Evolutionary conservation across 2,329 filamentous ascomycete species (phyloP), one percentile per base, ranked within the genome.

Genomic region (Didymella sp.): DNA sequence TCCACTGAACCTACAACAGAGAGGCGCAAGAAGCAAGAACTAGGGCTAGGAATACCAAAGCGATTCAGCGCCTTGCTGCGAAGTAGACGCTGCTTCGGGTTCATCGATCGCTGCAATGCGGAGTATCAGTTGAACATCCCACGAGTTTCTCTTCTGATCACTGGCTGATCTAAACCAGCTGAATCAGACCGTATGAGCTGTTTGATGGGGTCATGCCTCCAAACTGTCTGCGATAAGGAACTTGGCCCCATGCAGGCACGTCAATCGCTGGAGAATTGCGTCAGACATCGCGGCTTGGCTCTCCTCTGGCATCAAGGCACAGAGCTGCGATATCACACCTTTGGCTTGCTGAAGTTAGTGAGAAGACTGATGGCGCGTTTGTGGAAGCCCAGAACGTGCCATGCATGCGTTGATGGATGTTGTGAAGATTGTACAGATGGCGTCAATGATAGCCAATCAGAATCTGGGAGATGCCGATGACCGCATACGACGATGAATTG

Each of bases 261-360:
- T 65, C 62, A 65, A 54, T 47, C 35, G 25, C 28, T 24, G 27
- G 35, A 53, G 56, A 57, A 65, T 65, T 38, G 60, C 62, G 62
- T 65, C 60, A 65, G 54, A 40, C 45, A 54, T 37, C 25, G 38
- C 33, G 47, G 45, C 62, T 63, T 65, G 60, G 62, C 60, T 6
- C 24, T 28, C 1, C 24, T 28, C 1, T n/a, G 21, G 6, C n/a
- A 43, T 33, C 28, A 8, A 35, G 49, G 24, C 21, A 27, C n/a
- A 31, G 11, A 12, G 45, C 37, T 15, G 27, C 48, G 40, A 43
- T 37, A 6, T 42, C 25, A 33, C 31, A 22, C 12, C n/a, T 4
- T 1, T 5, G 27, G 21, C 8, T 12, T 24, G 31, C 17, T 17
- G 35, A 25, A 28, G 38, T 12, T 28, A 46, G 13, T 4, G 13